Evolutionary conservation across 306 rosid genomes (phyloP), one percentile per base, ranked within the genome.

Genomic region (Acacia melanoxylon): DNA sequence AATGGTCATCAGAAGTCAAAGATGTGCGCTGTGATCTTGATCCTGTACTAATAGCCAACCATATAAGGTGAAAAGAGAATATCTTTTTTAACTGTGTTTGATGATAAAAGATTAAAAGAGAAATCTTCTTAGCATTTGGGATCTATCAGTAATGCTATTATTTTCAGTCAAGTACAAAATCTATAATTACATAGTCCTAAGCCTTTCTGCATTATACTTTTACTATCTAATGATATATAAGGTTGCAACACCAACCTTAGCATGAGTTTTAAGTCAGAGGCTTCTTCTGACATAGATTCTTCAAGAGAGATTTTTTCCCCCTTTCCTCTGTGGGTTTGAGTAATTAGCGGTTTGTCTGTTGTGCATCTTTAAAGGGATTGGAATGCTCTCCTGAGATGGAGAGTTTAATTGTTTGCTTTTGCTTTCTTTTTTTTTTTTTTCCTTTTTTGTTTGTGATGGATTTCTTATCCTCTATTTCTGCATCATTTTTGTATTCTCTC

Each of bases 21-120:
- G 98, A 91, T 82, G 99, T 95, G 51, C 93, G 99, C 22, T 95
- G 99, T 25, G 97, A 95, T 78, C 98, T 95, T 75, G 98, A 93
- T 87, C 97, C 99, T 33, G 83, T 95, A 72, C 81, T 95, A 63
- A 83, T 95, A 86, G 97, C 98, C 77, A 95, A 95, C 89, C 90
- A 83, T 75, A 73, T 91, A 81, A 93, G 98, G 99, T 93, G 86
- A 79, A 83, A 73, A 81, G 75, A 79, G 65, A 76, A 59, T 37
- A 69, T 75, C 11, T 35, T 72, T 61, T 86, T 69, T 65, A 24
- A 24, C 40, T 62, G 44, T 52, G 51, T 68, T 83, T 75, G 14
- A 72, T 20, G 61, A 62, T 27, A 59, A 67, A 51, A 74, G 67
- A 61, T 63, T 29, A 29, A 29, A 63, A 63, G 11, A 68, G 40